Evolutionary conservation across 2,329 filamentous ascomycete genomes (phyloP).

Genomic region (Chaetomiaceae sp.): DNA sequence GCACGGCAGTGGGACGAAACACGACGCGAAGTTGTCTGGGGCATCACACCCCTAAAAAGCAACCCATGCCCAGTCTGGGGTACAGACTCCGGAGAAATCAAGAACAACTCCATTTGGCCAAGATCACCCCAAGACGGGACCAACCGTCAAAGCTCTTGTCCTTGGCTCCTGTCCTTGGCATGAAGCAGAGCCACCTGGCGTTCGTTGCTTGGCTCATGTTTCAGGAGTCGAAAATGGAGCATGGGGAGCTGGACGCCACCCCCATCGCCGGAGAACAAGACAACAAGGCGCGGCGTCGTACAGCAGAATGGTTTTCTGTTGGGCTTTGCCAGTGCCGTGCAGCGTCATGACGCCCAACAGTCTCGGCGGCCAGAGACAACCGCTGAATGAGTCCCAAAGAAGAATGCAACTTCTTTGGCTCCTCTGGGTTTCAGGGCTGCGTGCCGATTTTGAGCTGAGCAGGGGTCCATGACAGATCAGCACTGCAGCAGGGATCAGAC

Average conservation of each 20-base stretch:
- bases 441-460: not conserved
- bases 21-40: not conserved
- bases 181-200: conserved; percentile 12
- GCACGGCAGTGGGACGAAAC: too few species aligned
- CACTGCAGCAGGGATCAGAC: not conserved
- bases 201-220: conserved; percentile 11
- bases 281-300: not conserved
- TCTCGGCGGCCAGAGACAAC: not conserved
- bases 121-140: not conserved
- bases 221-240: conserved; percentile 7
- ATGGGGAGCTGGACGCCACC: not conserved
- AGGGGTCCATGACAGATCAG: not conserved
- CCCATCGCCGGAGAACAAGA: not conserved
- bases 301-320: not conserved
- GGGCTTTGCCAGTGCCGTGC: not conserved
- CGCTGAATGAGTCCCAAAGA: too few species aligned
- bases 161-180: not conserved
- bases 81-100: not conserved
- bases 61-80: not conserved
- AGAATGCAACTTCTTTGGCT: too few species aligned
- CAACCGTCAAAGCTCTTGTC: not conserved
- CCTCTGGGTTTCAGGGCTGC: too few species aligned
- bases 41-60: not conserved
- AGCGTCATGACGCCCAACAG: not conserved
- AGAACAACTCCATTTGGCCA: not conserved